Base-by-base conservation (phyloP, 2,329 filamentous ascomycete species). In the Mariannaea elegans region DNA sequence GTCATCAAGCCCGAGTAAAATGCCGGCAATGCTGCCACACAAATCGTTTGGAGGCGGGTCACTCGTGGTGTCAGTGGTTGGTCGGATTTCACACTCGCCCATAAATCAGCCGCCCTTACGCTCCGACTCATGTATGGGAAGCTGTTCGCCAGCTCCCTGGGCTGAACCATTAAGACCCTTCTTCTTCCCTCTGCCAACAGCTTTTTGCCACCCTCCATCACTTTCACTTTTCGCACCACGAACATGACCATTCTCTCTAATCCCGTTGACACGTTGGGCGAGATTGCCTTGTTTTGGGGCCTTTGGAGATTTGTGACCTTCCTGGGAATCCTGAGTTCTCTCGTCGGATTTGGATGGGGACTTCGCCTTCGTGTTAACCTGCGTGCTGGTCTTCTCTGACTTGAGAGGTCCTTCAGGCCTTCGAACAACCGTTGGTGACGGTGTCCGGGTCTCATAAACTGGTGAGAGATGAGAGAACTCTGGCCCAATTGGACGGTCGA, bases 371-470 rank as follows among this genome's bases (percentile, higher is more conserved):
- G 62, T 52, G 9, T 65, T 65, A 18, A 56, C 48, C 12, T 65
- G 60, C n/a, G 47, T 23, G 47, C 62, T 66, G n/a, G 63, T 44
- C 41, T 71, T 72, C 16, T 71, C 73, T 23, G 68, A 55, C 39
- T 68, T 71, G 16, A 68, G 59, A 12, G 75, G 69, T 2, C 75
- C 64, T 24, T 87, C 86, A 48, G 82, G 77, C 46, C 82, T 87
- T 54, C 88, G 82, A 55, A 79, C 78, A 12, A 83, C 79, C 3
- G 83, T 90, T 2, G 90, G 90, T 2, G 90, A 92, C 2, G 90
- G 89, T 0, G 88, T 90, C n/a, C 84, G 82, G 6, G 85, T 84
- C 76, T 93, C 91, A 53, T 90, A 90, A 1, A 93, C 90, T 0
- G 91, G 91, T 0, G 91, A 93, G 2, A 94, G 80, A 65, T 82